phyloP scores from a whole-genome alignment of 441 rosid species.

The Adansonia grandidieri region DNA sequence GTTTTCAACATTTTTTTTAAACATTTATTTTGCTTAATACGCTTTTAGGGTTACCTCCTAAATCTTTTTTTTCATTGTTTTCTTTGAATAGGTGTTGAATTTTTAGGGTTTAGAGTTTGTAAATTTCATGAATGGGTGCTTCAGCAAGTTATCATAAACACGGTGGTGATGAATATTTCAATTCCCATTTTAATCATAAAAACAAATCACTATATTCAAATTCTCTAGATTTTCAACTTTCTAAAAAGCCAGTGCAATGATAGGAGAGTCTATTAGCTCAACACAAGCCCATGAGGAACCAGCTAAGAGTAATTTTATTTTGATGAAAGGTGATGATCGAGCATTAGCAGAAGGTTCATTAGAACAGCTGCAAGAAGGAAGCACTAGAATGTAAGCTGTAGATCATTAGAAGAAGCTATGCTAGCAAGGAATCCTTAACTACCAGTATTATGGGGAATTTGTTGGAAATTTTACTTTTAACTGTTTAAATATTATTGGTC shows the following conservation, averaged over 20 bases:
- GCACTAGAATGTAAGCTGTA: too few relatives aligned
- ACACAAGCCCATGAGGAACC: too few relatives aligned
- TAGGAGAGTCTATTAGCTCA: too few relatives aligned
- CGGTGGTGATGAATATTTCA: conserved; percentile 46
- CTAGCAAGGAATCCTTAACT: too few relatives aligned
- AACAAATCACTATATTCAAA: neutral
- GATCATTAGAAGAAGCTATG: too few relatives aligned
- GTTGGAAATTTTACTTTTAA: too few relatives aligned
- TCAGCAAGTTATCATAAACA: conserved; percentile 60
- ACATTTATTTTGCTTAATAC: neutral
- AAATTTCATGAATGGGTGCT: conserved; percentile 56
- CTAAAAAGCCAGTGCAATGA: conserved; percentile 43
- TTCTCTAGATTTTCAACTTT: neutral
- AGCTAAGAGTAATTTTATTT: too few relatives aligned
- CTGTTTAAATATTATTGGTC: too few relatives aligned
- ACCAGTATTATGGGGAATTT: too few relatives aligned
- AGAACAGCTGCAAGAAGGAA: too few relatives aligned
- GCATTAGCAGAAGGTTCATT: too few relatives aligned
- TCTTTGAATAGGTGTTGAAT: conserved; percentile 34
- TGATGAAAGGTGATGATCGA: too few relatives aligned
- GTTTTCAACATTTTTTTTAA: neutral
- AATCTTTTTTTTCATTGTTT: conserved; percentile 15
- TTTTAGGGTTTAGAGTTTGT: conserved; percentile 37
- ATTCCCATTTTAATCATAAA: neutral
- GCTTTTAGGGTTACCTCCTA: neutral